Evolutionary conservation across 805 yeast species (phyloP), one percentile per base, ranked within the genome.

Genomic region (Brettanomyces nanus): DNA sequence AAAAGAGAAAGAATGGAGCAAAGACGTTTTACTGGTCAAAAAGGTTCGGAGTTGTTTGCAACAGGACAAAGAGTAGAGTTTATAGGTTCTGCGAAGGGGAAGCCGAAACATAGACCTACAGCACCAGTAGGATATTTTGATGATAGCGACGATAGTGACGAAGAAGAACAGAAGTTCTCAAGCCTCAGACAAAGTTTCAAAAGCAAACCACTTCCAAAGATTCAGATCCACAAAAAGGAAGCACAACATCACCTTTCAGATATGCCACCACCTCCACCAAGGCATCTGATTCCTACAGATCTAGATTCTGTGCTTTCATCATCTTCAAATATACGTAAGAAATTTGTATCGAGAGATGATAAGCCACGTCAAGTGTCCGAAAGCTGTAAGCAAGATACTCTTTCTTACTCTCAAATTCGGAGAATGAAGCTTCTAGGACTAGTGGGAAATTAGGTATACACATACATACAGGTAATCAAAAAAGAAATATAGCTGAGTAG

Each of bases 241-340:
- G 27, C 23, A 4, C 21, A 19, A 19, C 32, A 25, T 4, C 39
- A 36, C 10, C 44, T 37, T 4, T 20, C 18, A 7, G 40, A 36
- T 19, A 28, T 39, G 3, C 51, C 58, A n/a, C 57, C 57, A 4
- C 41, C 41, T 10, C 56, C 58, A 6, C 60, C 59, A 15, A 45
- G 45, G 13, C 61, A 56, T 36, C 40, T 40, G 1, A 35, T 49
- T 20, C 53, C 54, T 6, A 39, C 51, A 22, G 45, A 48, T 14
- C 10, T 23, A 21, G 28, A 15, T 35, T 41, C 3, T 49, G 44
- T 33, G n/a, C n/a, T n/a, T n/a, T n/a, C n/a, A n/a, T n/a, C n/a
- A n/a, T n/a, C n/a, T n/a, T n/a, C n/a, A n/a, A n/a, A n/a, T n/a
- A n/a, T n/a, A n/a, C n/a, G n/a, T n/a, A n/a, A n/a, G n/a, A n/a